Percentiles rank a stretch among this genome's conserved stretches.
Evolutionary conservation across 495 filamentous ascomycete genomes (phyloP).

Genomic region (Amniculicola lignicola): DNA sequence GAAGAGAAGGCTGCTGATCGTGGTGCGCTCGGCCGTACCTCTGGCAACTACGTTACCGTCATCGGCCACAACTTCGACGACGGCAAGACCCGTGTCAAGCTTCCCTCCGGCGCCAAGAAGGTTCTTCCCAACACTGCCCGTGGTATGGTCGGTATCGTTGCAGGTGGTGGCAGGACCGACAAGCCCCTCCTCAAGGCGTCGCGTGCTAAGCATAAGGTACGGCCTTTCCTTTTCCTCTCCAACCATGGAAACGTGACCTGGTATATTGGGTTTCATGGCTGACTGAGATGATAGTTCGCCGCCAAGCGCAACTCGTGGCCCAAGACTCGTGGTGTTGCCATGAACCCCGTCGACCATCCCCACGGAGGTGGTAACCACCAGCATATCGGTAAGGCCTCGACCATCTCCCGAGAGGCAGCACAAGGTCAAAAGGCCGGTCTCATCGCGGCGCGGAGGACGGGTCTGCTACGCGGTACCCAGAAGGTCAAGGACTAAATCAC

Average conservation of each 20-base stretch:
- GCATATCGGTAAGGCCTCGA: constrained; percentile 99
- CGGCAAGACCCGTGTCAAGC: constrained; percentile 99
- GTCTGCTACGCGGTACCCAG: constrained; percentile 98
- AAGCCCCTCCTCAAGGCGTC: constrained; percentile 80
- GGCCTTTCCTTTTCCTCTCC: too few species aligned
- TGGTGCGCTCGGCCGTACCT: constrained; percentile 90
- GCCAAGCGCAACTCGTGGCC: constrained; percentile 99
- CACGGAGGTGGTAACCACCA: constrained; percentile 99
- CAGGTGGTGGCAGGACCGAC: constrained; percentile 98
- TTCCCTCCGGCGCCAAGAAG: constrained; percentile 98
- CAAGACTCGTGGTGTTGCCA: constrained; percentile 99
- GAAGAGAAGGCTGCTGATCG: constrained; percentile 99
- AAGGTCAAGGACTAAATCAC: constrained; percentile 86
- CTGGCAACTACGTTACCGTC: constrained; percentile 98
- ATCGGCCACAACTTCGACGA: constrained; percentile 91
- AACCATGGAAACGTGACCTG: too few species aligned
- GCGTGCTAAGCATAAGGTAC: constrained; percentile 32
- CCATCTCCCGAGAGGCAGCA: constrained; percentile 94
- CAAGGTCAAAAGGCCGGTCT: constrained; percentile 99
- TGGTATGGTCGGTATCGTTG: constrained; percentile 99
- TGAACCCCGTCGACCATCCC: constrained; percentile 99
- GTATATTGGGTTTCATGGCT: neutral
- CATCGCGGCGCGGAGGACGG: constrained; percentile 97
- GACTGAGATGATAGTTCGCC: constrained; percentile 63
- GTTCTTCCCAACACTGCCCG: constrained; percentile 83